Evolutionary conservation across 306 rosid species (phyloP), one percentile per base, ranked within the genome.

Genomic region (Luffa acutangula): DNA sequence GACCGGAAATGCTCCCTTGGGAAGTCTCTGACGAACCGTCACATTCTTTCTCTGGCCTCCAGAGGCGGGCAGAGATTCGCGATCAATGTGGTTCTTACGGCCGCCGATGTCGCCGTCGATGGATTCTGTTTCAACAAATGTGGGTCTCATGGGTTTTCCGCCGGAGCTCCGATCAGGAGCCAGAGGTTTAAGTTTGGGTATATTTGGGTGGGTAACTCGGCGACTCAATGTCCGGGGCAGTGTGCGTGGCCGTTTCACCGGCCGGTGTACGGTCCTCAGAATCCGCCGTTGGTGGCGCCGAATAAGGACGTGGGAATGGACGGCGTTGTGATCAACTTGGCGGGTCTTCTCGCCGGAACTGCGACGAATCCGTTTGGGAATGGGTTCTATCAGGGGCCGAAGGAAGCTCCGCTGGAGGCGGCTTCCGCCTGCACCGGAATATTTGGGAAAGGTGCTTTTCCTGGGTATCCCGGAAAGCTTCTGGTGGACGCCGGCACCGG

Each of bases 181-280:
- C 89, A 85, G 78, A 76, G 13, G 9, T 33, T 54, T 49, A 87
- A 76, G 25, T 84, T 83, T 9, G 54, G 85, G 20, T 89, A 89
- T 83, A 31, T 88, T 34, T 91, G 93, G 97, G 93, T 88, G 3
- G 97, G 93, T 12, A 88, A 91, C 51, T 89, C 97, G 0, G 91
- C 82, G 66, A 87, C 81, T 1, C 97, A 91, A 6, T 91, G 97
- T 77, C 93, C 93, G 0, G 92, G 93, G 3, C 88, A 88, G 20
- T 91, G 97, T 14, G 91, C 92, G 0, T 91, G 93, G 96, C 90
- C 93, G 0, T 91, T 86, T 71, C 93, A 91, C 66, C 90, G 85
- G 46, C 90, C 93, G 6, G 60, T 89, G 13, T 88, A 91, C 13
- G 97, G 93, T 0, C 89, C 92, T 0, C 91, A 88, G 64, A 76